Percentiles rank a stretch among this genome's conserved stretches.
Evolutionary conservation across 192 early-diverging fungal species (phyloP).

Genomic region (Backusella circina): DNA sequence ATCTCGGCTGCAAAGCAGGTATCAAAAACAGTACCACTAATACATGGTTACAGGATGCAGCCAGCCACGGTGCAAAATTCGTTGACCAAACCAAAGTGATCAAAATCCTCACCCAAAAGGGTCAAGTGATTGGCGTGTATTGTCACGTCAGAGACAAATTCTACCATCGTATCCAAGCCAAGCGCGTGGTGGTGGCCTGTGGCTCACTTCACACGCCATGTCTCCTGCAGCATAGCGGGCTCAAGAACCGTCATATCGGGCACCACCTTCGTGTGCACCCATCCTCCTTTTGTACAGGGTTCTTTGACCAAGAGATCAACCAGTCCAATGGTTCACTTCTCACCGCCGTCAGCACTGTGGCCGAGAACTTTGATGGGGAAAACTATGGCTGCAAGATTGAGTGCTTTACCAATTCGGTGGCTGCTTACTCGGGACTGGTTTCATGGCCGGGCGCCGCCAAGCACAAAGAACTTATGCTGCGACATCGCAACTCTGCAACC

Average conservation of each 20-base stretch:
- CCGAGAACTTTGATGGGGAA: slow-evolving; percentile 54
- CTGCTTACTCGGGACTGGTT: slow-evolving; percentile 29
- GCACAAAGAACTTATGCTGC: slow-evolving; percentile 50
- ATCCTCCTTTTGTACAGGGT: slow-evolving; percentile 54
- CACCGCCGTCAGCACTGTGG: slow-evolving; percentile 56
- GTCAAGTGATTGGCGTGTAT: slow-evolving; percentile 53
- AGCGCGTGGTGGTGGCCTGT: slow-evolving; percentile 53
- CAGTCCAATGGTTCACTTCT: slow-evolving; percentile 56
- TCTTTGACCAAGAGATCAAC: slow-evolving; percentile 43
- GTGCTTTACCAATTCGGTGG: slow-evolving; percentile 51
- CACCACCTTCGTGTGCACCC: slow-evolving; percentile 63
- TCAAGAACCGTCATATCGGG: slow-evolving; percentile 70
- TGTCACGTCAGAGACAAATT: slow-evolving; percentile 23
- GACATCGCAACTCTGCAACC: slow-evolving; percentile 42
- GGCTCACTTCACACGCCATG: slow-evolving; percentile 66
- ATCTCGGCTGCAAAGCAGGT: slow-evolving; percentile 64
- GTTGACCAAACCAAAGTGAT: slow-evolving; percentile 59
- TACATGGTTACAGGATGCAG: slow-evolving; percentile 69
- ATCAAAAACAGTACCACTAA: slow-evolving; percentile 61
- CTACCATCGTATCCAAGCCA: slow-evolving; percentile 40
- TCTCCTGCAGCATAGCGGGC: slow-evolving; percentile 57
- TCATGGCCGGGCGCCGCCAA: slow-evolving; percentile 48
- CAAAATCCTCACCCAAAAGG: slow-evolving; percentile 47
- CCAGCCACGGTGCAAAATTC: slow-evolving; percentile 55
- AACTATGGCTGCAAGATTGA: slow-evolving; percentile 68